Base-by-base conservation (phyloP, 192 early-diverging fungal species). In the Dimargaris cristalligena region DNA sequence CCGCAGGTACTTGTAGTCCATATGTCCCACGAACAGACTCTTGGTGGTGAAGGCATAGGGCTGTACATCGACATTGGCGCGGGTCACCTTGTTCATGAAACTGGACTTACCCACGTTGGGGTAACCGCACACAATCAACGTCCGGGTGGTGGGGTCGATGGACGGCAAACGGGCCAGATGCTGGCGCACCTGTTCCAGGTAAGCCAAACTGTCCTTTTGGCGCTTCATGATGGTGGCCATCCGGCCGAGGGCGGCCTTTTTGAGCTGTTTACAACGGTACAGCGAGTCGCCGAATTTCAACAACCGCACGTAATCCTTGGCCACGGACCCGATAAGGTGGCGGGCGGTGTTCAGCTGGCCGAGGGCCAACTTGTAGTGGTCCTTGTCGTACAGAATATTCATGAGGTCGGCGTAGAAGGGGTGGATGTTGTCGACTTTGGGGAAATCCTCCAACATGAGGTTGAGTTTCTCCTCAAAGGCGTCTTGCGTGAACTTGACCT, bases 41-140 rank as follows among this genome's bases (percentile, higher is more conserved):
- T 99, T 99, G 61, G 97, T 99, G 26, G 97, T 99, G 77, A 99
- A 99, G 33, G 97, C 97, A 73, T 99, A 99, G 20, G 94, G 94
- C 71, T 99, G 97, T 14, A 99, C 97, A 68, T 99, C 97, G 26
- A 99, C 97, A 66, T 99, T 92, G 14, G 97, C 94, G 49, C 92
- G 80, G 13, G 97, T 99, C 11, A 99, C 80, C 77, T 99, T 97
- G 85, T 97, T 97, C 80, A 92, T 94, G 68, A 95, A 94, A 62
- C 83, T 86, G 44, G 87, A 95, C 71, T 96, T 99, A 66, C 97
- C 97, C 29, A 99, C 97, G 70, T 99, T 99, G n/a, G 97, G 97
- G 71, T 97, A 98, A 30, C 97, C 97, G 68, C 97, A 99, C 51
- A 99, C 86, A 44, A 99, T 82, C 28, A 99, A 77, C 25, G 97